Base-by-base conservation (phyloP, 805 yeast genomes). In the Limtongia smithiae region DNA sequence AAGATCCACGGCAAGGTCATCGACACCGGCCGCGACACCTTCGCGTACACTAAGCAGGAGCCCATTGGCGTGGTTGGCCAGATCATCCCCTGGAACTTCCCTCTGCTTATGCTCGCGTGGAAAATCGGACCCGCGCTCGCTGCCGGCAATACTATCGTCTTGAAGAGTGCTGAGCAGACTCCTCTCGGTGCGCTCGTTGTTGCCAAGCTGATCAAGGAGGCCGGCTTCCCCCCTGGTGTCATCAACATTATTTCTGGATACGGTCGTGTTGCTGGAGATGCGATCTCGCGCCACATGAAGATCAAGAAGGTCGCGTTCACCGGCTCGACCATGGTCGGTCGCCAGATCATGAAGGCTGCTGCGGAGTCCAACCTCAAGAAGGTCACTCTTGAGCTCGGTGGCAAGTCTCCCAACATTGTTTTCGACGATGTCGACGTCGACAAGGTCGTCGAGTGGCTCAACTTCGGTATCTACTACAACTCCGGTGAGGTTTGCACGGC, bases 41-140 rank as follows among this genome's bases (percentile, higher is more conserved):
- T 89, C 67, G 79, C 79, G 55, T 87, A 83, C 71, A 82, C 91
- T 58, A 80, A 81, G 68, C 83, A 84, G 69, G 95, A 89, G 71
- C 96, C 97, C 51, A 73, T 86, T 62, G 97, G 96, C 67, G 96
- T 90, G 40, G 87, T 95, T 68, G 97, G 95, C 51, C 95, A 87
- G 70, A 85, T 90, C 65, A 89, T 90, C 60, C 96, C 97, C 61
- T 90, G 97, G 97, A 90, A 90, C 74, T 90, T 88, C 80, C 97
- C 97, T 56, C 71, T 90, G 61, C 77, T 87, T 67, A 89, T 90
- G 93, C 84, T 88, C 74, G 75, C 94, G 25, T 90, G 97, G 97
- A 90, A 90, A 71, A 73, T 90, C 54, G 96, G 90, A 51, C 96
- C 97, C 40, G 95, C 94, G 49, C 69, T 89, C 58, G 94, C 94